Base-by-base conservation (phyloP, 2,329 filamentous ascomycete species). In the Boeremia lycopersici region DNA sequence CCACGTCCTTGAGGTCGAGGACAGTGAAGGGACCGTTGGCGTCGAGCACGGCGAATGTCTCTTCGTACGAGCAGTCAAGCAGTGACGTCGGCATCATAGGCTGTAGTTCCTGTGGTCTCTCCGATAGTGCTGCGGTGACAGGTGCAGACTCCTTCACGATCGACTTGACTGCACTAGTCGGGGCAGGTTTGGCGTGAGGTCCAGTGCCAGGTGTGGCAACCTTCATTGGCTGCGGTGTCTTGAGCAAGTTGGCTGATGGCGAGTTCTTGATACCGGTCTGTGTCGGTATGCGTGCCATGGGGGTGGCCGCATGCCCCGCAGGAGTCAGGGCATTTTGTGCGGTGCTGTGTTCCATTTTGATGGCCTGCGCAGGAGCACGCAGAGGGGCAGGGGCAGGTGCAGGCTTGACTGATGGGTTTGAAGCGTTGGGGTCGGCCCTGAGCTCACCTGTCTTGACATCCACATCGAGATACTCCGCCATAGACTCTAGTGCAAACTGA, bases 401-500 rank as follows among this genome's bases (percentile, higher is more conserved):
- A 19, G 65, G 60, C 50, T 70, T 72, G 11, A 53, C 38, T 9
- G 49, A 48, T 13, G 62, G 67, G 40, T 64, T 69, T 23, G 64
- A 48, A 49, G 60, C 63, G 26, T 59, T 63, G 12, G 57, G 54
- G 11, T 70, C 69, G 2, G 56, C 47, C 56, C 69, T 75, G 3
- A 67, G 53, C n/a, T 69, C 63, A 52, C 77, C 78, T 30, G 70
- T 74, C 60, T 77, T 77, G 43, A 76, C 75, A 44, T 82, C 78
- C 47, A 79, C 70, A 42, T 84, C 79, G n/a, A 85, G 71, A 34
- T 76, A 78, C 12, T 77, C 77, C 12, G 78, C 78, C 57, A 84
- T 76, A 36, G 78, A 81, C 6, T 83, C 80, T 6, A 86, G 62
- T 25, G 82, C 79, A 65, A 81, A 88, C n/a, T 80, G 76, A 28